Evolutionary conservation across 371 early-diverging fungal genomes (phyloP), one percentile per base, ranked within the genome.

Genomic region (Syncephalastrum sp.): DNA sequence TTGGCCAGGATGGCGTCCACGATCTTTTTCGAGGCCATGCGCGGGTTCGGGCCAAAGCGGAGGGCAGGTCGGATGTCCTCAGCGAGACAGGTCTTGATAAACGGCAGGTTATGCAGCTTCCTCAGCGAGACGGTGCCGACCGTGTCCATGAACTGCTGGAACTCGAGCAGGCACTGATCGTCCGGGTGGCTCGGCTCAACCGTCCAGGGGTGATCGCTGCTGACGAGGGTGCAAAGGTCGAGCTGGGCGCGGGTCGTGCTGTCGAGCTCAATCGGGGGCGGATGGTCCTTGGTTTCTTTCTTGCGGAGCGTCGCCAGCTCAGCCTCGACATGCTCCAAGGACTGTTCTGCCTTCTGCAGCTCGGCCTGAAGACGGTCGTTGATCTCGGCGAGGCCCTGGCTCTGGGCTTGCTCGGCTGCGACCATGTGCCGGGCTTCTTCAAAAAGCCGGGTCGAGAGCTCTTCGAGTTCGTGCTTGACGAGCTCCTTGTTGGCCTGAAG

Each of bases 391-490:
- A 58, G 75, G 57, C 52, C 44, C 14, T 76, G 64, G 42, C 82
- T 67, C 47, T 82, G 75, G 44, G 83, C 59, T 45, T 88, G 81
- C 62, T 95, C 95, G 0, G 78, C 64, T 0, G 88, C 81, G 7
- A 97, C 94, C 84, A 96, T 83, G 2, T 67, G 77, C 54, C 94
- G 92, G 15, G 95, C 96, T 66, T 94, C 91, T 59, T 94, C 92
- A 74, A 96, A 95, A 29, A 96, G 72, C 33, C 74, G 77, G 60
- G 79, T 72, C 7, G 87, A 83, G 24, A 91, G 67, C 29, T 89
- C 91, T 64, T 91, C 91, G 14, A 92, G 68, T 57, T 93, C 92
- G 5, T 75, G 79, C 57, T 90, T 85, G 17, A 90, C 73, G 3
- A 75, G 68, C 52, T 81, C 65, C 58, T 90, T 89, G 7, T 84